phyloP scores from a whole-genome alignment of 768 basidiomycete species.

The Tephrocybe sp. region DNA sequence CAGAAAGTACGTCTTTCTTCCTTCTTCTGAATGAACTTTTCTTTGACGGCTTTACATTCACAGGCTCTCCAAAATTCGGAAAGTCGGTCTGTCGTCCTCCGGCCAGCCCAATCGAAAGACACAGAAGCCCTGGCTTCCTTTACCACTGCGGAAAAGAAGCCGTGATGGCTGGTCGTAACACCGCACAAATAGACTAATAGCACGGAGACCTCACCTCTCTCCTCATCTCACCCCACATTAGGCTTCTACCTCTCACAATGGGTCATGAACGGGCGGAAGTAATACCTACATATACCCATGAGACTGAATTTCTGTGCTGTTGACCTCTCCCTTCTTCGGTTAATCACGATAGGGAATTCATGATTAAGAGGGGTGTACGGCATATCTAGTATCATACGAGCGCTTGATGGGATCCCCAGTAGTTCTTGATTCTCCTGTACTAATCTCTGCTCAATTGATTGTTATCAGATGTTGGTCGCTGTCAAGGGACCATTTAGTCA shows the following conservation, averaged over 20 bases:
- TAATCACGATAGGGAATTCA: neutral
- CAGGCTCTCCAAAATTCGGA: constrained; percentile 46
- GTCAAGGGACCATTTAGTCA: too few species aligned
- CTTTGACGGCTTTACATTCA: neutral
- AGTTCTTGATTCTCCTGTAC: neutral
- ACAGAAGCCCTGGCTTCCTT: constrained; percentile 42
- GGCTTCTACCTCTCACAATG: constrained; percentile 8
- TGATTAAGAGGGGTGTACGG: constrained; percentile 2
- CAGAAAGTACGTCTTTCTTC: constrained; percentile 44
- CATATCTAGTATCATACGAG: neutral
- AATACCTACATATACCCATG: constrained; percentile 7
- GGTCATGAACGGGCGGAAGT: constrained; percentile 10
- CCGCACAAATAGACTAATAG: constrained; percentile 1
- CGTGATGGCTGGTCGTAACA: constrained; percentile 42
- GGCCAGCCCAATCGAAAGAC: constrained; percentile 26
- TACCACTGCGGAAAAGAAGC: constrained; percentile 43
- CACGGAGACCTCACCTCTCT: constrained; percentile 7
- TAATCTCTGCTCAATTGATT: constrained; percentile 3
- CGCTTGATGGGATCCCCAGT: neutral
- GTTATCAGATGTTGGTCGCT: constrained; percentile 5
- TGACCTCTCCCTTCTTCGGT: neutral
- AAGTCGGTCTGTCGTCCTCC: constrained; percentile 46
- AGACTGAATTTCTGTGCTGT: neutral
- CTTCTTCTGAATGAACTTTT: constrained; percentile 8
- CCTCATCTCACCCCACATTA: neutral